Evolutionary conservation across 495 filamentous ascomycete species (phyloP), one percentile per base, ranked within the genome.

Genomic region (Pyrenula massariospora): DNA sequence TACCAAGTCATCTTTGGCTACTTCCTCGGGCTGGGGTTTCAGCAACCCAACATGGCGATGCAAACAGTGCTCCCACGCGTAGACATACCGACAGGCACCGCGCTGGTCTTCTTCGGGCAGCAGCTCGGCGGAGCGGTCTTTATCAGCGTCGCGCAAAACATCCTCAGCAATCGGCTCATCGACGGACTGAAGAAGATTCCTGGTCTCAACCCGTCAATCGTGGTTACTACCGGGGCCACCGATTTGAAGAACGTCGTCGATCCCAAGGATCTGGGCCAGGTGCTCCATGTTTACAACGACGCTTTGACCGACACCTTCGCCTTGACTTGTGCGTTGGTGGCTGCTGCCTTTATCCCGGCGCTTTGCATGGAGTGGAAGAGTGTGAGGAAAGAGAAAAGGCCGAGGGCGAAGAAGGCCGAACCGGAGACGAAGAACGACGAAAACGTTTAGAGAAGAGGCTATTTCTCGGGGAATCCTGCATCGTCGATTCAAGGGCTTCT

Each of bases 311-410:
- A 81, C 53, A 77, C 83, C 0, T 96, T 88, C 69, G 78, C 85
- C 55, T 83, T 91, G 0, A 75, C 77, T 60, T 73, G 85, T 10
- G 85, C 84, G 0, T 77, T 88, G 70, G 74, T 77, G 5, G 76
- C 74, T 10, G 49, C 86, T 0, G 78, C 80, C 2, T 70, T 89
- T 5, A 20, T 92, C 52, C 87, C 82, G 1, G 72, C 77, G 2
- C 60, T 77, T 1, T 70, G 76, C 3, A 73, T 91, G 10, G 81
- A 93, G 68, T 95, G 89, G 91, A 80, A 78, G 62, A 86, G 79
- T 48, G 88, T 96, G 21, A 92, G 91, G 75, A 88, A 86, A 1
- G 90, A 87, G 81, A 86, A 87, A 57, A 74, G 15, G 31, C 8
- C 31, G 31, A 42, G 15, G 15, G 8, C 31, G 8, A 42, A 42